Evolutionary conservation across 2,329 filamentous ascomycete species (phyloP), one percentile per base, ranked within the genome.

Genomic region (Fusarium virguliforme): DNA sequence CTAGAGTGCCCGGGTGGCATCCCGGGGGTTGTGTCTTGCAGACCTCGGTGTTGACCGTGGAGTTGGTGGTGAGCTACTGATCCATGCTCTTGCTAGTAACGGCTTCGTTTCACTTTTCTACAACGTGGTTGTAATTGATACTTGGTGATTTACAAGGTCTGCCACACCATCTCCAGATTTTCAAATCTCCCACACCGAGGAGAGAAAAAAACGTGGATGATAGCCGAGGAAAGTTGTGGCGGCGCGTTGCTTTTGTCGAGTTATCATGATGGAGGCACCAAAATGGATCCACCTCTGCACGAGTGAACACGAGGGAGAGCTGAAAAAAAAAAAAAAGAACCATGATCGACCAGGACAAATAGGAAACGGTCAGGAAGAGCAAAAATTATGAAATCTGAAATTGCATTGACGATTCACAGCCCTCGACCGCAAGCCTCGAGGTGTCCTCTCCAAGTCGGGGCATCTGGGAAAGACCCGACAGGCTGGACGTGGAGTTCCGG

Each of bases 401-500:
- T 70, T 62, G 60, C 38, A 54, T 66, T 63, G 65, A 59, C 55
- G 58, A 63, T 67, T 67, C 67, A 67, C 60, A 54, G 50, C 50
- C 60, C 61, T 60, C 66, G 68, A 26, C 35, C 30, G 35, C 18
- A 55, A 67, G 68, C 38, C 62, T 56, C 41, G 40, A 67, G 56
- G 51, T 58, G 56, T 65, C 55, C 60, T 64, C 41, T 62, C 37
- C 61, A 64, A 60, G 61, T 64, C 41, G 74, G 73, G 74, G 67
- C 66, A 62, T 53, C 67, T 74, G 77, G 76, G 55, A 70, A 71
- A 50, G 54, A 73, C 75, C 76, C 77, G 77, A 79, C 73, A 76
- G 76, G 78, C 66, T 77, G 76, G 71, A 70, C 56, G 54, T 64
- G 50, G 67, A 66, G 54, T 78, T 75, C 77, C 78, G 78, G 74